Base-by-base conservation (phyloP, 495 filamentous ascomycete genomes). In the Hypoxylon lienhwacheense region DNA sequence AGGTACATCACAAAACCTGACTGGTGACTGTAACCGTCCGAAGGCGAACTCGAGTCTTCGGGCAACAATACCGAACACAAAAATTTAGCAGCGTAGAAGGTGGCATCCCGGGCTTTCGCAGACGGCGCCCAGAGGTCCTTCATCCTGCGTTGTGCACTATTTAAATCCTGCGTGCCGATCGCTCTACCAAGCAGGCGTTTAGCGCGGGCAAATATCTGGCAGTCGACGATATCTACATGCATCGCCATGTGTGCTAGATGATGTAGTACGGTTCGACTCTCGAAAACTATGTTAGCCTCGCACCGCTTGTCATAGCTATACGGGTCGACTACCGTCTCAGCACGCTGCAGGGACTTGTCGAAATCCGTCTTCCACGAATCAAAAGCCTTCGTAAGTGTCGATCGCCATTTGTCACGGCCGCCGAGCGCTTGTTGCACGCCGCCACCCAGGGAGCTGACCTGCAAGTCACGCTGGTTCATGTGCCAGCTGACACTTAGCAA, bases 231-330 rank as follows among this genome's bases (percentile, higher is more conserved):
- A 65, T 97, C 93, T 6, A 97, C 92, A 66, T 97, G 92, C 78
- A 95, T 96, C 2, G 88, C 90, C 90, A 98, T 97, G 67, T 98
- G 93, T 2, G 93, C 95, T 6, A 98, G 75, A 52, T 92, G 89
- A 64, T 98, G 92, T 35, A 97, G 75, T 12, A 96, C 91, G 16
- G 85, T 92, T 35, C 90, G 82, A 56, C 84, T 88, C 64, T 97
- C 88, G 55, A 91, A 91, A 15, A 91, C 82, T 41, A 87, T 85
- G 50, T 91, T 89, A 40, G 88, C 83, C 42, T 90, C 85, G 54
- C 55, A 70, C 31, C 64, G 59, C 55, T 73, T 73, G 20, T 75
- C 70, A 53, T 70, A 72, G 64, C 66, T 69, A 39, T 80, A 81
- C 6, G 76, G 77, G 58, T 68, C 76, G 51, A 36, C 67, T 39